phyloP scores from a whole-genome alignment of 2,329 filamentous ascomycete species.

The Nigrospora osmanthi region DNA sequence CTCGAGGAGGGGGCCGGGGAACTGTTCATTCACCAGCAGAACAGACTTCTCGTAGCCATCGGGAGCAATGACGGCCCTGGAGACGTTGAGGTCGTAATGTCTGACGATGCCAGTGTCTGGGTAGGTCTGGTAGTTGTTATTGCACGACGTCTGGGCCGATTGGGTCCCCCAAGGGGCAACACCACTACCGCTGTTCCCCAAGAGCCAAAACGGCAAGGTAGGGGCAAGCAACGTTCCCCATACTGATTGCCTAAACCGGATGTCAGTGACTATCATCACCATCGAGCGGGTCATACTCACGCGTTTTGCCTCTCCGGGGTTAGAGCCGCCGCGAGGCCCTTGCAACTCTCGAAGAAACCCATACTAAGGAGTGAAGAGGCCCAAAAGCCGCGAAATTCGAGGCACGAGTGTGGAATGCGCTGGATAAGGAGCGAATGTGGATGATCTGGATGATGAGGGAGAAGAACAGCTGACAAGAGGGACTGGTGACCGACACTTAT shows the following conservation, averaged over 20 bases:
- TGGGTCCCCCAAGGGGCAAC: constrained; percentile 37
- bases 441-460: background rate
- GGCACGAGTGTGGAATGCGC: constrained; percentile 4
- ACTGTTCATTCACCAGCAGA: constrained; percentile 40
- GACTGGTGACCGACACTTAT: no score
- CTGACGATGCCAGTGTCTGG: constrained; percentile 48
- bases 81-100: constrained; percentile 45
- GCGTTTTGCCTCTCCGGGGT: constrained; percentile 16
- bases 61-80: constrained; percentile 39
- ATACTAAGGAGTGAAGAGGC: constrained; percentile 19
- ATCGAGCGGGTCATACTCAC: constrained; percentile 10
- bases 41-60: constrained; percentile 43
- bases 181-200: constrained; percentile 5
- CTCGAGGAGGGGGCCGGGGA: constrained; percentile 46
- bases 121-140: constrained; percentile 40
- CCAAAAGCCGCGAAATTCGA: constrained; percentile 8
- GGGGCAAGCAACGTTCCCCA: constrained; percentile 25
- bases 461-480: no score
- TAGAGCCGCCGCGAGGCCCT: constrained; percentile 11
- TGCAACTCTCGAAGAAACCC: constrained; percentile 12
- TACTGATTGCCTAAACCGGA: constrained; percentile 11
- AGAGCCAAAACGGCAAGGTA: constrained; percentile 20
- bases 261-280: background rate
- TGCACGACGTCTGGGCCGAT: no score
- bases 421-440: background rate